Base-by-base conservation (phyloP, 305 asterid genomes). In the Salvia sclarea region DNA sequence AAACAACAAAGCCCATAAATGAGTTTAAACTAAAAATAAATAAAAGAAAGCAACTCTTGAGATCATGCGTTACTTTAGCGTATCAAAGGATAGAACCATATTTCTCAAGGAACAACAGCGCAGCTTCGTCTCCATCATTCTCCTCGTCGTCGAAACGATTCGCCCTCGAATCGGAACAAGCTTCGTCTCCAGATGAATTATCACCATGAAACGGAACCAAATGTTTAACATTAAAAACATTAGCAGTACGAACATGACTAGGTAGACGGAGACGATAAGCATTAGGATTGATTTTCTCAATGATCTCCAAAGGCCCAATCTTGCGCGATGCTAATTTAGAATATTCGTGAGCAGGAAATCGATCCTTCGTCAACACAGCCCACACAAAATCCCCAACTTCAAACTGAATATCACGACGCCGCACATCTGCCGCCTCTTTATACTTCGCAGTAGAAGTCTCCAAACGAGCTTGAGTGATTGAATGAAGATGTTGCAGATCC, bases 211-310 rank as follows among this genome's bases (percentile, higher is more conserved):
- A 57, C 0, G 35, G 50, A 0, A 60, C 13, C 0, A 38, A 6
- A 18, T 60, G 66, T 6, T 43, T 61, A 0, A 61, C 68, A 4
- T 43, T 61, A 17, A 61, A 61, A 3, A 43, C 55, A 5, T 61
- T 41, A 1, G 25, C 43, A 0, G 68, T 61, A 1, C 35, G 24
- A 2, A 61, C 0, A 24, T 22, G 24, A 0, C 40, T 12, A 0
- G 67, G 41, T 3, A 61, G 41, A 4, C 14, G 13, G 22, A 43
- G 22, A 0, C 6, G 49, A 16, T 60, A 37, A 0, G 66, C 66
- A 38, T 60, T 60, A 0, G 35, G 50, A 18, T 60, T 60, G 0
- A 60, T 11, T 7, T 37, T 37, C 1, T 11, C 33, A 11, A 60
- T 0, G 8, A 60, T 25, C 18, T 60, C 20, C 18, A 60, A 1